Conservation (phyloP, 2,329 filamentous ascomycete species). For the Madurella mycetomatis region DNA sequence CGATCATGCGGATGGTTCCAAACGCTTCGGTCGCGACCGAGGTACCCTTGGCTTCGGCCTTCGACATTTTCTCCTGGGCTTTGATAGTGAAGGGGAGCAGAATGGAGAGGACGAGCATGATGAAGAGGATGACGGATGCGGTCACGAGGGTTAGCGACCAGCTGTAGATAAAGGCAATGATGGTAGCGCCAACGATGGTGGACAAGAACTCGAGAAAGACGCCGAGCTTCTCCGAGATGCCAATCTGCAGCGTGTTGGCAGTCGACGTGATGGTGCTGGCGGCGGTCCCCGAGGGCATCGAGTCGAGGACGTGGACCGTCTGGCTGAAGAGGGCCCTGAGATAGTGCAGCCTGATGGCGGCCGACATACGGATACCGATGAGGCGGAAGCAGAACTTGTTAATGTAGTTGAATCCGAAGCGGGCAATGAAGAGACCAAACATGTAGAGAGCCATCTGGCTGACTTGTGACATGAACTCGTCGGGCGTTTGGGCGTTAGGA, state of each 20-base stretch:
- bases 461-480: constrained; percentile 38
- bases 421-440: constrained; percentile 64
- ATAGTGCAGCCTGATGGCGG: constrained; percentile 60
- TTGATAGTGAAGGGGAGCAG: constrained; percentile 55
- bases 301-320: constrained; percentile 64
- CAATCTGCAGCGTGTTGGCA: constrained; percentile 60
- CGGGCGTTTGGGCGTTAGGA: constrained; percentile 30
- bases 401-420: constrained; percentile 57
- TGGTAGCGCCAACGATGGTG: constrained; percentile 48
- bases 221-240: constrained; percentile 60
- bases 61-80: constrained; percentile 41
- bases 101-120: constrained; percentile 44
- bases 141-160: constrained; percentile 59
- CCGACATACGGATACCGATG: constrained; percentile 58
- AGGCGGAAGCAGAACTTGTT: constrained; percentile 54
- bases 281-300: constrained; percentile 57
- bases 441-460: constrained; percentile 58
- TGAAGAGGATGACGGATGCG: constrained; percentile 52
- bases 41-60: constrained; percentile 53
- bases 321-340: constrained; percentile 60
- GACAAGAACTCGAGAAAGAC: constrained; percentile 53
- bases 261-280: constrained; percentile 61
- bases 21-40: constrained; percentile 60
- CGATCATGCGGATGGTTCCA: constrained; percentile 56
- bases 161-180: constrained; percentile 53